Conservation (phyloP, 2,329 filamentous ascomycete genomes). For the Alternaria conjuncta region DNA sequence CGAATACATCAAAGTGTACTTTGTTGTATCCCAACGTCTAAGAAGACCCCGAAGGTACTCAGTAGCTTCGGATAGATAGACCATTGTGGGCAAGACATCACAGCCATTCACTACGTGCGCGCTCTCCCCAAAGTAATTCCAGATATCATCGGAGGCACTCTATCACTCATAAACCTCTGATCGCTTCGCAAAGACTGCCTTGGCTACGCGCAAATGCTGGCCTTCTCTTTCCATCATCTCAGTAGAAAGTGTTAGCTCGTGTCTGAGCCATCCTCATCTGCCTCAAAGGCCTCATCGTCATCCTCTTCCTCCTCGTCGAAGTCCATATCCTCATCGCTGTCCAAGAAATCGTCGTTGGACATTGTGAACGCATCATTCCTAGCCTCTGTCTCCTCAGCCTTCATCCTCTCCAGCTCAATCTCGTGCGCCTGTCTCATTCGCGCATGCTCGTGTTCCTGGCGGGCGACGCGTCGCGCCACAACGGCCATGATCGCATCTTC, state of each 20-base stretch:
- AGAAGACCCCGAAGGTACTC: not conserved
- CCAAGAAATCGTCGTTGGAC: constrained; percentile 7
- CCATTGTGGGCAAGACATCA: not conserved
- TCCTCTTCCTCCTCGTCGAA: constrained; percentile 1
- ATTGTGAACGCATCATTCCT: not conserved
- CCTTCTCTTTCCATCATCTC: not conserved
- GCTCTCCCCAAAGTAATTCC: not conserved
- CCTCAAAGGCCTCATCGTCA: not conserved
- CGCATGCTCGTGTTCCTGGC: constrained; percentile 1
- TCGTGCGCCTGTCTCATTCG: constrained; percentile 5
- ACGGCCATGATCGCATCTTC: constrained; percentile 1
- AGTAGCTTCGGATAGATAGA: not conserved
- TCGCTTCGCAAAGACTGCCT: not conserved
- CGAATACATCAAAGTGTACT: not conserved
- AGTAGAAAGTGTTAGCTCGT: not conserved
- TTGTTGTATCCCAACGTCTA: not conserved
- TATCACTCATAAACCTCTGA: not conserved
- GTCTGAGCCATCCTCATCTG: not conserved
- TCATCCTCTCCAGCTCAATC: constrained; percentile 4
- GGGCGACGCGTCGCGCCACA: constrained; percentile 11
- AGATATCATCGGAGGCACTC: not conserved
- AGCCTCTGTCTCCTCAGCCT: constrained; percentile 1
- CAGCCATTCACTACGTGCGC: not conserved
- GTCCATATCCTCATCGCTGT: constrained; percentile 16
- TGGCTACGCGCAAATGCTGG: not conserved